phyloP scores from a whole-genome alignment of 2,329 filamentous ascomycete genomes.

The Botrytis fragariae region DNA sequence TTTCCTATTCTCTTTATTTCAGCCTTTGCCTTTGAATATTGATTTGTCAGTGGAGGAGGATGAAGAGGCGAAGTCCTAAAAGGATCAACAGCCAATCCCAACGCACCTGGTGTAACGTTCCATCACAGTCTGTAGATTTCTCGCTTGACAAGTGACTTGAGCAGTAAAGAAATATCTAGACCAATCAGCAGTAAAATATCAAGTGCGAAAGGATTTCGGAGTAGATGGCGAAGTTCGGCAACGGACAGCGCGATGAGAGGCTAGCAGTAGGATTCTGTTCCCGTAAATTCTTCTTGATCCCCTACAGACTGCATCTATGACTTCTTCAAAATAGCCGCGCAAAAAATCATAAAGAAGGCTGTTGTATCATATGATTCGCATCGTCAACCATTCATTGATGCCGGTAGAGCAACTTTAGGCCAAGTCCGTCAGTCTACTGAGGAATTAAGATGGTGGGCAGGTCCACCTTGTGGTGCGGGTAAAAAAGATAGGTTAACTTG shows the following conservation, averaged over 20 bases:
- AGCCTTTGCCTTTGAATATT: neutral
- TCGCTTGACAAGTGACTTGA: slow-evolving; percentile 5
- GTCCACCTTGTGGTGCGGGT: neutral
- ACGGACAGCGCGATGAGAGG: neutral
- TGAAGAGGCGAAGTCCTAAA: slow-evolving; percentile 16
- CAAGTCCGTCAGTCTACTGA: slow-evolving; percentile 9
- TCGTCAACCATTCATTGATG: neutral
- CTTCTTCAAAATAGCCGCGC: slow-evolving; percentile 14
- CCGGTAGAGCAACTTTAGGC: slow-evolving; percentile 18
- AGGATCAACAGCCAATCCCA: slow-evolving; percentile 12
- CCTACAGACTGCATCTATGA: neutral
- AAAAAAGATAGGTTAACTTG: slow-evolving; percentile 3
- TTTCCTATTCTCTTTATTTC: neutral
- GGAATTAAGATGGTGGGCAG: neutral
- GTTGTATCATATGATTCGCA: neutral
- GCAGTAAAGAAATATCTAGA: neutral
- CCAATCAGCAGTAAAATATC: neutral
- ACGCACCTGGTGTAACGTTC: slow-evolving; percentile 17
- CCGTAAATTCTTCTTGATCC: neutral
- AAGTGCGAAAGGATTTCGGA: slow-evolving; percentile 2
- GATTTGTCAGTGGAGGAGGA: neutral
- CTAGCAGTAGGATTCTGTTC: slow-evolving; percentile 2
- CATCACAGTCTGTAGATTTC: slow-evolving; percentile 4
- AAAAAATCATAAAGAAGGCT: slow-evolving; percentile 9
- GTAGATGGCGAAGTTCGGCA: slow-evolving; percentile 1